Evolutionary conservation across 306 rosid species (phyloP).

Genomic region (Trifolium fragiferum): DNA sequence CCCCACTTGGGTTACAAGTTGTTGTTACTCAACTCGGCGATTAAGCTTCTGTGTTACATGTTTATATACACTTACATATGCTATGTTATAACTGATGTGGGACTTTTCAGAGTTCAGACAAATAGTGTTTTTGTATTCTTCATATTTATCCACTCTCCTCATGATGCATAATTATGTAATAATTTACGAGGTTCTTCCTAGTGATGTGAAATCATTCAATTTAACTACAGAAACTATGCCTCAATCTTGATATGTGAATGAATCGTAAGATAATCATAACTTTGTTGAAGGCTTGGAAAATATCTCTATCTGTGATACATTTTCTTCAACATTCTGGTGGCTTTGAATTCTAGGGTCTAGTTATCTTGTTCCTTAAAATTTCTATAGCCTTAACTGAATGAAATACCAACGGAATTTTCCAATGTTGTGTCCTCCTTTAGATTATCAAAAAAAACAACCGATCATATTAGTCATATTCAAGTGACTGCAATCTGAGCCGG

Average conservation of each 20-base stretch:
- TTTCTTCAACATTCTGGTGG: not conserved
- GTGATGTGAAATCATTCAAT: not conserved
- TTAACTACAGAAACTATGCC: not conserved
- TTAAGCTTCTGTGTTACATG: too few species aligned
- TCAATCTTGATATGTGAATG: too few species aligned
- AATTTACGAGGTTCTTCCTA: not conserved
- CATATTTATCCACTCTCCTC: not conserved
- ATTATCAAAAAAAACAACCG: conserved; percentile 31
- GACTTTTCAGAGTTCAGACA: too few species aligned
- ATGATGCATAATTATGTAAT: not conserved
- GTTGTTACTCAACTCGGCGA: too few species aligned
- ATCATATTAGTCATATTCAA: conserved; percentile 12
- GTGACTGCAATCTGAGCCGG: not conserved
- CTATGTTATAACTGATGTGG: too few species aligned
- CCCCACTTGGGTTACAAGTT: too few species aligned
- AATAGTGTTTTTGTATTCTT: too few species aligned
- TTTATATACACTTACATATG: too few species aligned
- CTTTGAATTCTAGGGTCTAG: conserved; percentile 72
- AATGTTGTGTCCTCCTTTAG: conserved; percentile 81
- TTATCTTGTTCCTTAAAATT: conserved; percentile 70
- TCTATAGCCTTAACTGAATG: conserved; percentile 59
- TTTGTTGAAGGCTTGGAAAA: not conserved
- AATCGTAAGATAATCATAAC: not conserved
- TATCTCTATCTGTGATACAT: not conserved
- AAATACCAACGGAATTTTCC: conserved; percentile 80